A percentile compares a stretch with the other conserved stretches of the same genome.
These are phyloP conservation scores for Haplosporangium sp. DNA, from an alignment of 371 early-diverging fungal species.

Conservation along the genomic window DNA sequence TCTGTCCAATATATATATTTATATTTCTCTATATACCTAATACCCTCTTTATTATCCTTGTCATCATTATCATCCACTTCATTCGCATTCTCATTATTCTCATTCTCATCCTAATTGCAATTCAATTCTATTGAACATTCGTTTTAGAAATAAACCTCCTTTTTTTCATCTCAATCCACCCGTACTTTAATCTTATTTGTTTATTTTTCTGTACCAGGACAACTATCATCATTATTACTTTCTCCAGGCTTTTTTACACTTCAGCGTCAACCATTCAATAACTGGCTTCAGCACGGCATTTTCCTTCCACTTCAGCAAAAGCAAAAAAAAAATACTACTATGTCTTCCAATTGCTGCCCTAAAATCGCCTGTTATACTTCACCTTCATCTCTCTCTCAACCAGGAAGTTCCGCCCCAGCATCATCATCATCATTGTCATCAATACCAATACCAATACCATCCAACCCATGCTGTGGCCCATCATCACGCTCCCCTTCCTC, in stretches of 20 bases:
- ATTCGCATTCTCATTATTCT: neutral
- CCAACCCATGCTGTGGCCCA: neutral
- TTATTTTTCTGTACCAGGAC: neutral
- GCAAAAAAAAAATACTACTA: neutral
- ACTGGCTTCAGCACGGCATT: too few relatives aligned
- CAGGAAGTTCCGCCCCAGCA: neutral
- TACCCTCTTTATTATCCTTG: neutral
- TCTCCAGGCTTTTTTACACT: neutral
- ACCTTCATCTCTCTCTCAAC: neutral
- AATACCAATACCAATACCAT: neutral
- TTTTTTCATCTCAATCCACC: too few relatives aligned
- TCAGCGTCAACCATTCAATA: neutral
- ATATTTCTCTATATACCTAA: too few relatives aligned
- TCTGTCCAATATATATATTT: too few relatives aligned
- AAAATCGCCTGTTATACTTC: neutral
- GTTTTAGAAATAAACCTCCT: too few relatives aligned
- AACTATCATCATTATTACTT: neutral
- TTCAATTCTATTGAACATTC: neutral
- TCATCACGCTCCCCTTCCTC: neutral
- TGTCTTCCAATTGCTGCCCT: neutral
- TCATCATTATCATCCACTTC: neutral
- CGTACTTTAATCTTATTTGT: neutral
- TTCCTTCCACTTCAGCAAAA: too few relatives aligned
- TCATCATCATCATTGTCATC: slow-evolving; percentile 3
- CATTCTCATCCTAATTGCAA: neutral